Conservation (phyloP, 148 eudicot genomes). For the Cornus suecica region DNA sequence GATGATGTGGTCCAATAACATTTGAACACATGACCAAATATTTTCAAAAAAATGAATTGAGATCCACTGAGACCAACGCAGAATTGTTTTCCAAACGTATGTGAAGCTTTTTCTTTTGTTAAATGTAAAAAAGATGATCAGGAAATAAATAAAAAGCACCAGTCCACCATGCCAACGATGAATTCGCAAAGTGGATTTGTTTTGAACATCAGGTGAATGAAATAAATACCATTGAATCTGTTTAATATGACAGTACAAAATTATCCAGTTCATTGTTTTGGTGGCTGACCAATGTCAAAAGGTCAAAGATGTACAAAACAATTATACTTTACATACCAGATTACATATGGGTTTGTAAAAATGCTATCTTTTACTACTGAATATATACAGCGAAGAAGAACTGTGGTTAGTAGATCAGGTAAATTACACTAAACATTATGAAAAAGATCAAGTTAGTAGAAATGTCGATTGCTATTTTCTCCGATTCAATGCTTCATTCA, state of each 20-base stretch:
- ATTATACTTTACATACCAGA: background rate
- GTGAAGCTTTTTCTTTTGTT: too few relatives aligned
- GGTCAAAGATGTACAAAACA: background rate
- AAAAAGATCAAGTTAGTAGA: conserved; percentile 16
- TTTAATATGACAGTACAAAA: background rate
- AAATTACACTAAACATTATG: conserved; percentile 14
- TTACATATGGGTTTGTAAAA: background rate
- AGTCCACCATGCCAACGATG: too few relatives aligned
- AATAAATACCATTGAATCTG: background rate
- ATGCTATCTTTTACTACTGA: background rate
- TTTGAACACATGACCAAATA: too few relatives aligned
- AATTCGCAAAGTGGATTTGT: too few relatives aligned
- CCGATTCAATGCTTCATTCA: background rate
- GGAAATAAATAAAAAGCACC: too few relatives aligned
- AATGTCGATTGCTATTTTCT: background rate
- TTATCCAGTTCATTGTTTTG: background rate
- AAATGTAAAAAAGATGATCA: too few relatives aligned
- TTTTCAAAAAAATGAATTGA: too few relatives aligned
- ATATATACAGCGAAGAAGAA: background rate
- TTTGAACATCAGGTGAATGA: too few relatives aligned
- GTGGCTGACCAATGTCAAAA: background rate
- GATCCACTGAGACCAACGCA: too few relatives aligned
- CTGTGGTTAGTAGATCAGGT: conserved; percentile 1
- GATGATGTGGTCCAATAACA: too few relatives aligned
- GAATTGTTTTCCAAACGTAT: too few relatives aligned